phyloP scores from a whole-genome alignment of 73 alveolate genomes.

The Paramecium sexaurelia region DNA sequence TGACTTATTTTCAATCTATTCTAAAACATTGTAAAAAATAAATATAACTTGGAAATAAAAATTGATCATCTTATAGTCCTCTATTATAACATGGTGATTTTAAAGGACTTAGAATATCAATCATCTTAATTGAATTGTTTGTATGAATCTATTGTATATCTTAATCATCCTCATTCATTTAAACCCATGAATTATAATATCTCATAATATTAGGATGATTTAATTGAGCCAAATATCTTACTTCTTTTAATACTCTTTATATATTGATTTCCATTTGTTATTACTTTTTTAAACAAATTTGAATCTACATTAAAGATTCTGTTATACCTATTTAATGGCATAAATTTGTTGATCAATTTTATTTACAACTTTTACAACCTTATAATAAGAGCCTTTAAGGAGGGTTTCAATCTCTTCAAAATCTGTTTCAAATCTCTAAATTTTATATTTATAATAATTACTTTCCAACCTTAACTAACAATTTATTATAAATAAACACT shows the following conservation, averaged over 20 bases:
- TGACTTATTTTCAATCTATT: background rate
- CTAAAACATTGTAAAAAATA: background rate
- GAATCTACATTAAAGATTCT: background rate
- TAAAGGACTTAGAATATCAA: background rate
- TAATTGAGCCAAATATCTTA: background rate
- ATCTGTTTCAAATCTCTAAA: constrained; percentile 20
- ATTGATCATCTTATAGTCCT: background rate
- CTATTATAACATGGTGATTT: background rate
- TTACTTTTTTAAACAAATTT: background rate
- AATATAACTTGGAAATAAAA: background rate
- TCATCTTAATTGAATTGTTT: background rate
- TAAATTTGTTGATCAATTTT: background rate
- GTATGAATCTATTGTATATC: background rate
- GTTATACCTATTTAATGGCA: background rate
- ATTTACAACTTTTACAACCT: background rate
- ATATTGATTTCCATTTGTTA: background rate
- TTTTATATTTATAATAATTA: background rate
- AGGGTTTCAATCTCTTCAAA: background rate
- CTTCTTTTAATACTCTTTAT: background rate
- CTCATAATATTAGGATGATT: constrained; percentile 18
- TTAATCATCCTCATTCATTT: background rate
- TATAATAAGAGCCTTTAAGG: background rate
- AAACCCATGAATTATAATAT: background rate
- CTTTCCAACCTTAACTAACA: constrained; percentile 38
- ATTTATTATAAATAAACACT: constrained; percentile 26